These are phyloP conservation scores for Nemania sp. DNA, from an alignment of 2,329 filamentous ascomycete genomes.

Conservation along the genomic window DNA sequence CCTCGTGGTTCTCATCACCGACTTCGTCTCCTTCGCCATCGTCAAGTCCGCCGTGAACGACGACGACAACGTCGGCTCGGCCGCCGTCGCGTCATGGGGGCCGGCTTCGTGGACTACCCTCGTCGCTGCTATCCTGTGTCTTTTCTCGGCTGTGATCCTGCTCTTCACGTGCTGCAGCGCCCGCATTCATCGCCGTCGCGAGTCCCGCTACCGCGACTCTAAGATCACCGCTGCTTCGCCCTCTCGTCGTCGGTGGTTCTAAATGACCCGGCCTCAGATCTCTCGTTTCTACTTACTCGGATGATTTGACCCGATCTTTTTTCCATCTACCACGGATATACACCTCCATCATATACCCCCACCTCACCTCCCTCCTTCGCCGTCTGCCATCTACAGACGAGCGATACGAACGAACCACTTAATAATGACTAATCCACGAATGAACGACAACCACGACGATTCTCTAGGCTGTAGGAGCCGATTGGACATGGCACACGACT, in stretches of 20 bases:
- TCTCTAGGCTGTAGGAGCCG: not conserved
- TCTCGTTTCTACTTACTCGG: not conserved
- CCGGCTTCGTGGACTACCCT: conserved; percentile 70
- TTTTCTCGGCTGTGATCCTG: conserved; percentile 68
- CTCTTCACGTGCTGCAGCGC: conserved; percentile 72
- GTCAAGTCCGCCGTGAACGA: conserved; percentile 54
- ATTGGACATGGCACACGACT: conserved; percentile 10
- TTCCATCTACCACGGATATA: not conserved
- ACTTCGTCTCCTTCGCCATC: conserved; percentile 58
- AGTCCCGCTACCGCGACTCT: conserved; percentile 39
- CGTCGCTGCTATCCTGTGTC: conserved; percentile 64
- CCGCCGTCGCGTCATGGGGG: conserved; percentile 60
- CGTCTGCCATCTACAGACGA: not conserved
- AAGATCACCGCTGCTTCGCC: conserved; percentile 14
- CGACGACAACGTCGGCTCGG: conserved; percentile 56
- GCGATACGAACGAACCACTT: not conserved
- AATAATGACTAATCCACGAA: conserved; percentile 36
- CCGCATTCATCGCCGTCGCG: conserved; percentile 57
- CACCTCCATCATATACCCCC: not conserved
- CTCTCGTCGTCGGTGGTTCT: conserved; percentile 32
- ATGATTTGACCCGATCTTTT: not conserved
- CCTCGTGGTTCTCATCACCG: conserved; percentile 57
- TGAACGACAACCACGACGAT: conserved; percentile 26
- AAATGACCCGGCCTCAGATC: not conserved
- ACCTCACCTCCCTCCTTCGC: not conserved